Conservation (phyloP, 192 early-diverging fungal genomes). For the Coemansia sp. region DNA sequence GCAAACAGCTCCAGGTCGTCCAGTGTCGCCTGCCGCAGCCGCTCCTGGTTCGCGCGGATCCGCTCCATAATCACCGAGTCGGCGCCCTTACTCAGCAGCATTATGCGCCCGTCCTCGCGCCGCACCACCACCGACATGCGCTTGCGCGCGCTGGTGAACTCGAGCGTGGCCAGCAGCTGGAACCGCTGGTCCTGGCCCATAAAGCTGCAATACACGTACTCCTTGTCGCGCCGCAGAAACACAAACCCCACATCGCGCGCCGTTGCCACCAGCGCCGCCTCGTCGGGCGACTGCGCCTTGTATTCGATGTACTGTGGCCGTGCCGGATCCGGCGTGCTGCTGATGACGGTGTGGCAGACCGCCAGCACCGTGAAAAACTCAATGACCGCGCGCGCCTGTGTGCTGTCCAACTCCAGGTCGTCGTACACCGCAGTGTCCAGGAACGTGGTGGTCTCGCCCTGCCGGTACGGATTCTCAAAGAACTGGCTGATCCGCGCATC, state of each 20-base stretch:
- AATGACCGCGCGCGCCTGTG: constrained; percentile 59
- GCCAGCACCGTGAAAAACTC: constrained; percentile 83
- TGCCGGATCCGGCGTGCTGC: constrained; percentile 54
- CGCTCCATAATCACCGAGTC: constrained; percentile 90
- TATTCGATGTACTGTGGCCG: constrained; percentile 64
- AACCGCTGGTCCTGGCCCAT: constrained; percentile 66
- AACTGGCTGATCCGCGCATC: constrained; percentile 54
- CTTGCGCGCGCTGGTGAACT: constrained; percentile 95
- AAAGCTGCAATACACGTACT: constrained; percentile 65
- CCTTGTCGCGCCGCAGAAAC: constrained; percentile 71
- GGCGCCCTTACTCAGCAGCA: constrained; percentile 90
- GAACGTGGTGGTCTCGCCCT: constrained; percentile 64
- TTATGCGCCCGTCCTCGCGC: constrained; percentile 65
- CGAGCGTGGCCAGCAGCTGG: constrained; percentile 66
- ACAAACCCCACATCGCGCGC: constrained; percentile 80
- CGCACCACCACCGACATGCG: constrained; percentile 91
- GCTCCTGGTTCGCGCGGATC: constrained; percentile 65
- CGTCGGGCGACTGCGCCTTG: constrained; percentile 92
- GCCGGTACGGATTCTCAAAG: constrained; percentile 57
- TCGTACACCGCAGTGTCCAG: constrained; percentile 61
- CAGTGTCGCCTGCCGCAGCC: constrained; percentile 63
- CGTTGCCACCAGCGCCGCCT: constrained; percentile 84
- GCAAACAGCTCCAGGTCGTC: constrained; percentile 84
- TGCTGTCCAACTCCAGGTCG: constrained; percentile 55
- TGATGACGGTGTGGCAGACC: constrained; percentile 85